Base-by-base conservation (phyloP, 1,284 basidiomycete species). In the Ganoderma leucocontextum region DNA sequence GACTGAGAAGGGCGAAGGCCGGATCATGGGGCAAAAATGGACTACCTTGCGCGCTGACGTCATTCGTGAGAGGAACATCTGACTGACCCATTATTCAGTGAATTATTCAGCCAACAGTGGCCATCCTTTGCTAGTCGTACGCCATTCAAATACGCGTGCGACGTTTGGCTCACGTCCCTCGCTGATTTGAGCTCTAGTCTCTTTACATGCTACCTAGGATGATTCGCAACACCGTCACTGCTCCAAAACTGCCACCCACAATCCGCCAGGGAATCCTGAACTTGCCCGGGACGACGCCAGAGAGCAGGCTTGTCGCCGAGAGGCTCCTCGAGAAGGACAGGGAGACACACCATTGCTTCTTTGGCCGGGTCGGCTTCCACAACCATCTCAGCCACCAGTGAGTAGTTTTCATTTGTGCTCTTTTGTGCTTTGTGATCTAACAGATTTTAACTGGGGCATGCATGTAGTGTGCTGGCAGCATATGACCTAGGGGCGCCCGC, bases 341-440 rank as follows among this genome's bases (percentile, higher is more conserved):
- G 59, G 79, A 86, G 66, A 75, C 77, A 10, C 86, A 90, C 72
- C 89, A 91, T 73, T 87, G 86, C 71, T 89, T 87, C 75, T 90
- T 83, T 72, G 82, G 84, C 10, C 72, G 78, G 25, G 66, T 77
- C 1, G 84, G 85, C 1, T 83, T 89, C 57, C 90, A 93, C 75
- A 91, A 91, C 74, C 91, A 92, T 77, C 80, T 91, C n/a, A 83
- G 82, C 65, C 86, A 87, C 70, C 86, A 88, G 85, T 86, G 62
- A 74, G 84, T 73, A 10, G 33, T 15, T 44, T 25, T 25, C 2
- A 39, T 47, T 35, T 60, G 29, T 41, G 42, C 42, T 17, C 36
- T 53, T 22, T 8, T 22, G 7, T 22, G 8, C 10, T 22, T 49
- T 2, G 42, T 66, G 4, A 8, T 36, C 47, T 36, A 33, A n/a